Percentiles rank a stretch among this genome's conserved stretches.
These are phyloP conservation scores for Plectosphaerella plurivora DNA, from an alignment of 2,329 filamentous ascomycete genomes.

Conservation along the genomic window DNA sequence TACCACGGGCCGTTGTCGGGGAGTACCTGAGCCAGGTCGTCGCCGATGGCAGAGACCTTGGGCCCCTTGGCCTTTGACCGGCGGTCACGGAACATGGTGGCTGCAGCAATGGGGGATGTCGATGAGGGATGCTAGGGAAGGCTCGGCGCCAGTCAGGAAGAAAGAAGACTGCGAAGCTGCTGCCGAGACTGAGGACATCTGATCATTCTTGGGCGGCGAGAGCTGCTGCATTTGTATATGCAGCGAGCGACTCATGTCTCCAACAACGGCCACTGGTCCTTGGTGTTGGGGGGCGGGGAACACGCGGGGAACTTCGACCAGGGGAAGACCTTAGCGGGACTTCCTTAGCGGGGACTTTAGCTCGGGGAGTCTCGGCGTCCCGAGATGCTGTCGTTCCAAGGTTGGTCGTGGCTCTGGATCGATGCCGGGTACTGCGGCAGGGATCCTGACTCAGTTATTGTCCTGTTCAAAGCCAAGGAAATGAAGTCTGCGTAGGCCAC, in stretches of 20 bases:
- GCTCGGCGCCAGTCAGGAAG: not conserved
- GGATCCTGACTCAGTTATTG: too few relatives aligned
- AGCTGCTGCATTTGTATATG: too few relatives aligned
- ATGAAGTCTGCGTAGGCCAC: not conserved
- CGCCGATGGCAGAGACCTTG: constrained; percentile 5
- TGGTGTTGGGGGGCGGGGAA: too few relatives aligned
- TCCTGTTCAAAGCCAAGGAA: not conserved
- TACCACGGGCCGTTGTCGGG: constrained; percentile 4
- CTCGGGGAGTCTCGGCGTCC: too few relatives aligned
- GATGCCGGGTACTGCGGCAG: too few relatives aligned
- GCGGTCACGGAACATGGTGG: constrained; percentile 1
- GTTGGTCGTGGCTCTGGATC: too few relatives aligned
- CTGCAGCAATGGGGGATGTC: not conserved
- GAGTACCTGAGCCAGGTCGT: constrained; percentile 2
- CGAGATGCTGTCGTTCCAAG: too few relatives aligned
- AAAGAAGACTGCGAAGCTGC: not conserved
- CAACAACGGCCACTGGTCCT: too few relatives aligned
- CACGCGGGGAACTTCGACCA: too few relatives aligned
- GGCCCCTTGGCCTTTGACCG: not conserved
- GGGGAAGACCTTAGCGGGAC: not conserved
- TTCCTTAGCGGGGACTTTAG: not conserved
- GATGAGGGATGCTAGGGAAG: not conserved
- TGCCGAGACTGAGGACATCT: not conserved
- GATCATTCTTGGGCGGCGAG: not conserved
- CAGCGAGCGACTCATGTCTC: too few relatives aligned